These are phyloP conservation scores for Sordaria brevicollis DNA, from an alignment of 495 filamentous ascomycete genomes.

Conservation along the genomic window DNA sequence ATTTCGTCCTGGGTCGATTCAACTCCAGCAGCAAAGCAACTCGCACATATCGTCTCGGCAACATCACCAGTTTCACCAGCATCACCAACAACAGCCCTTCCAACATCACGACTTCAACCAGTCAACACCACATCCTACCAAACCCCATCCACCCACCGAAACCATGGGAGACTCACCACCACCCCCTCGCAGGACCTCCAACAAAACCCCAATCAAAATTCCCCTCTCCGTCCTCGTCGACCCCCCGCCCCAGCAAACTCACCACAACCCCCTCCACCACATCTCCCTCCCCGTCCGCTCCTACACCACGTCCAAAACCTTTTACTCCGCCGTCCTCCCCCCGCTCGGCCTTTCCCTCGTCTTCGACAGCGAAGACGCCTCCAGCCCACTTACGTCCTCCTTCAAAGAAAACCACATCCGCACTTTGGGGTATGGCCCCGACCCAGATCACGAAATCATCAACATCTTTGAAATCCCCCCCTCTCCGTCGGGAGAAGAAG, in stretches of 20 bases:
- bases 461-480: conserved; percentile 24
- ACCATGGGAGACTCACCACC: not conserved
- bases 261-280: conserved; percentile 21
- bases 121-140: no score
- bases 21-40: no score
- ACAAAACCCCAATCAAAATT: no score
- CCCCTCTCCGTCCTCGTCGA: not conserved
- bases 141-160: not conserved
- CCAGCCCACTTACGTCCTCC: no score
- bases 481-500: no score
- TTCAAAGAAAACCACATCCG: conserved; percentile 3
- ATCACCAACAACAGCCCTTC: no score
- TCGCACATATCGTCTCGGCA: no score
- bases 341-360: conserved; percentile 23
- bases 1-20: not conserved
- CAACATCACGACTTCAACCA: no score
- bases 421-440: conserved; percentile 23
- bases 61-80: no score
- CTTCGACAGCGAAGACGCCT: conserved; percentile 20
- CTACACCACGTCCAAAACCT: conserved; percentile 19
- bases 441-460: conserved; percentile 15
- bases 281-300: conserved; percentile 23
- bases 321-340: conserved; percentile 21
- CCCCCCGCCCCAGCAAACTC: not conserved
- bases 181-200: no score